Base-by-base conservation (phyloP, 345 rosid genomes). In the Populus pruinosa region DNA sequence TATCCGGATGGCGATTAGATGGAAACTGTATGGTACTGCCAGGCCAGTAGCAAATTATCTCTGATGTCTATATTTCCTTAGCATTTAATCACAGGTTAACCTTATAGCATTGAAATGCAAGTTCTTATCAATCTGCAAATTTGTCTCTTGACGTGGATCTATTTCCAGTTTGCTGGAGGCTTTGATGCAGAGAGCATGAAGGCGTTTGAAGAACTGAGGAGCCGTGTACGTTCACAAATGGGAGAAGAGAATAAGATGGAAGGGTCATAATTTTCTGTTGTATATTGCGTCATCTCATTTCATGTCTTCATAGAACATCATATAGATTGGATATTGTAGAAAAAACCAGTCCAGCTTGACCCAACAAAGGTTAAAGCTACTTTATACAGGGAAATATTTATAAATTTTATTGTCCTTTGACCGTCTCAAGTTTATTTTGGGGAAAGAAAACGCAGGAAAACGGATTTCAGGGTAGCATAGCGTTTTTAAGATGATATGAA, bases 111-210 rank as follows among this genome's bases (percentile, higher is more conserved):
- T 6, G 47, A 7, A 62, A 70, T 31, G 12, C 2, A 49, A 25
- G 41, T 39, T 61, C 63, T 50, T 43, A 29, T 55, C 23, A 66
- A 67, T 70, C 5, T 65, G 5, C 36, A 20, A 39, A 77, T 55
- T 35, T 64, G 49, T 39, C n/a, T 53, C 29, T 31, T 71, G 71
- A 36, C 67, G 10, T 55, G 71, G 25, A 47, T 63, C 67, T 75
- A 27, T 71, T 78, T 78, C 79, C 91, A 96, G 99, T 96, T 96
- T 87, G 95, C 97, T 2, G 99, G 98, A 65, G 99, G 99, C 12
- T 96, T 96, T 82, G 99, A 96, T 78, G 95, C 92, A 27, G 99
- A 93, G 71, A 96, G 98, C 90, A 96, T 96, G 99, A 96, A 91
- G 88, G 97, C 94, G 67, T 96, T 96, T 77, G 98, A 96, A 87